Evolutionary conservation across 306 rosid species (phyloP).

Genomic region (Quercus glauca): DNA sequence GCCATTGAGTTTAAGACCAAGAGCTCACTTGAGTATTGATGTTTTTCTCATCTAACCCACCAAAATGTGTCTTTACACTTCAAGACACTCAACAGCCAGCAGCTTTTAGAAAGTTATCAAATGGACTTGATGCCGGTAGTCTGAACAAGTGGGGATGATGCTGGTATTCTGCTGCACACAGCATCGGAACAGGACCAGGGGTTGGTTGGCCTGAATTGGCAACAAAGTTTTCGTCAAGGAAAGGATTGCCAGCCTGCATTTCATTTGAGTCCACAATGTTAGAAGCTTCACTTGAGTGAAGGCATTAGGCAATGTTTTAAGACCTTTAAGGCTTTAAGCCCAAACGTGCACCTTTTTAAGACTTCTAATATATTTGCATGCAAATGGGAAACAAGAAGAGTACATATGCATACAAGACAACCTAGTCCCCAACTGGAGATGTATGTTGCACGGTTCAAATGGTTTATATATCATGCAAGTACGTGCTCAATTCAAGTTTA

Average conservation of each 20-base stretch:
- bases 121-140: slow-evolving; percentile 86
- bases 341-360: neutral
- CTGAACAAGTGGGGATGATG: slow-evolving; percentile 46
- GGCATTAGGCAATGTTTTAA: neutral
- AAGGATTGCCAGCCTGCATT: slow-evolving; percentile 49
- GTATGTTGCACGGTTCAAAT: neutral
- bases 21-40: neutral
- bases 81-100: slow-evolving; percentile 71
- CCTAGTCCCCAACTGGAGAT: neutral
- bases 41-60: neutral
- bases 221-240: slow-evolving; percentile 24
- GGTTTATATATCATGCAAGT: slow-evolving; percentile 8
- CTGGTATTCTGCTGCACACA: slow-evolving; percentile 50
- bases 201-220: slow-evolving; percentile 30
- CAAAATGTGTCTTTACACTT: neutral
- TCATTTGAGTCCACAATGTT: slow-evolving; percentile 24
- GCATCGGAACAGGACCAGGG: slow-evolving; percentile 20
- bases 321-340: neutral
- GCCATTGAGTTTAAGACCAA: too few relatives aligned
- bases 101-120: slow-evolving; percentile 84
- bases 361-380: neutral
- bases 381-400: neutral
- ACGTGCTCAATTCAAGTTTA: slow-evolving; percentile 12
- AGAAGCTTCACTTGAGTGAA: slow-evolving; percentile 16
- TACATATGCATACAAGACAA: neutral